A percentile compares a stretch with the other conserved stretches of the same genome.
These are phyloP conservation scores for Tricholoma bakamatsutake DNA, from an alignment of 768 basidiomycete species.

Conservation along the genomic window DNA sequence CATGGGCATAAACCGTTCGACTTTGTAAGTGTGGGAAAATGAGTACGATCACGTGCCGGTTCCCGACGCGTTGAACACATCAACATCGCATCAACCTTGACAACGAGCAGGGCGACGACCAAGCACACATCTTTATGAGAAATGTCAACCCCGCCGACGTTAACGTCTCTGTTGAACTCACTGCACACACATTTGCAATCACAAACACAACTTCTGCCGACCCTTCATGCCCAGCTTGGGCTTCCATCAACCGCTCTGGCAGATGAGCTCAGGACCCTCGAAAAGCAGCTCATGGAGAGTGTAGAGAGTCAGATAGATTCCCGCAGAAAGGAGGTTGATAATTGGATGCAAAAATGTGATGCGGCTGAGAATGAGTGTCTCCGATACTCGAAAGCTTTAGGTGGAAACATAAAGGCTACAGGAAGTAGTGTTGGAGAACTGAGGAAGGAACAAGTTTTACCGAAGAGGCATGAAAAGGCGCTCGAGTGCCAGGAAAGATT, in stretches of 20 bases:
- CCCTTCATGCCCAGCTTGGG: constrained; percentile 79
- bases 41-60: neutral
- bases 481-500: constrained; percentile 72
- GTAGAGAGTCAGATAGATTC: constrained; percentile 70
- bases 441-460: constrained; percentile 66
- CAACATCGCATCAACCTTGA: neutral
- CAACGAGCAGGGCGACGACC: neutral
- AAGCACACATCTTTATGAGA: neutral
- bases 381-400: constrained; percentile 63
- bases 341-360: constrained; percentile 61
- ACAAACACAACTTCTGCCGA: constrained; percentile 78
- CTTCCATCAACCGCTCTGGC: constrained; percentile 74
- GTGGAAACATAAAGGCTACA: constrained; percentile 62
- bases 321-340: constrained; percentile 71
- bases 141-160: constrained; percentile 25
- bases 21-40: neutral
- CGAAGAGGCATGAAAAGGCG: constrained; percentile 63
- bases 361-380: constrained; percentile 58
- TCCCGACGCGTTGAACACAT: neutral
- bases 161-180: constrained; percentile 70
- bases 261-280: constrained; percentile 70
- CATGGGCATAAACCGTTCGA: too few relatives aligned
- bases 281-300: constrained; percentile 67
- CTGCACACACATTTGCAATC: constrained; percentile 72
- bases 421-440: constrained; percentile 63